A percentile compares a stretch with the other conserved stretches of the same genome.
phyloP scores from a whole-genome alignment of 331 rosid genomes.

The Cydonia oblonga region DNA sequence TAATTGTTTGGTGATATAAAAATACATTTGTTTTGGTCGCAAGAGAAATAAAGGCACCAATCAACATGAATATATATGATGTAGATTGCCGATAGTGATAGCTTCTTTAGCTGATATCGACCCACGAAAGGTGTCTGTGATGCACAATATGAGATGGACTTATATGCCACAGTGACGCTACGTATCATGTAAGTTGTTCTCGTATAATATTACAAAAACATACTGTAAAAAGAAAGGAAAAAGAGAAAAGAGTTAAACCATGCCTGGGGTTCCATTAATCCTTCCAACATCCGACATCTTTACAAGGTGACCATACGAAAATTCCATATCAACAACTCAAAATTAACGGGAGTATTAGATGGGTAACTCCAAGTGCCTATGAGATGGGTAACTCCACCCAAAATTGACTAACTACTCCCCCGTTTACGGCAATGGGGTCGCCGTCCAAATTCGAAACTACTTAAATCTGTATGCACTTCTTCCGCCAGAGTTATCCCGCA shows the following conservation, averaged over 20 bases:
- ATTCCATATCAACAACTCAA: too few relatives aligned
- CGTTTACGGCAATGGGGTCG: constrained; percentile 9
- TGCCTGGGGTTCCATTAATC: not conserved
- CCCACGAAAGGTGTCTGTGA: not conserved
- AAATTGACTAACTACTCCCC: constrained; percentile 16
- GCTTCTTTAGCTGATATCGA: too few relatives aligned
- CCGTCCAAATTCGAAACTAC: constrained; percentile 8
- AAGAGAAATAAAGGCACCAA: not conserved
- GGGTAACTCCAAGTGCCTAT: constrained; percentile 20
- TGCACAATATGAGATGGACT: not conserved
- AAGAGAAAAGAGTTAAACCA: not conserved
- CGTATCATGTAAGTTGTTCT: not conserved
- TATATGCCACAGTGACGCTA: too few relatives aligned
- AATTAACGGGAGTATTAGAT: not conserved
- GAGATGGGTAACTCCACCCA: constrained; percentile 18
- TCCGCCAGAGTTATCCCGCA: constrained; percentile 9
- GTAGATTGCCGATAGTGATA: too few relatives aligned
- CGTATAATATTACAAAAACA: not conserved
- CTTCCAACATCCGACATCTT: too few relatives aligned
- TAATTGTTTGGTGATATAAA: not conserved
- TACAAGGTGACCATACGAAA: too few relatives aligned
- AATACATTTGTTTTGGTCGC: not conserved
- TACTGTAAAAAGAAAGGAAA: not conserved
- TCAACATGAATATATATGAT: too few relatives aligned
- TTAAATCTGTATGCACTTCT: not conserved